These are phyloP conservation scores for Lipomyces starkeyi DNA, from an alignment of 805 yeast species.

Conservation along the genomic window DNA sequence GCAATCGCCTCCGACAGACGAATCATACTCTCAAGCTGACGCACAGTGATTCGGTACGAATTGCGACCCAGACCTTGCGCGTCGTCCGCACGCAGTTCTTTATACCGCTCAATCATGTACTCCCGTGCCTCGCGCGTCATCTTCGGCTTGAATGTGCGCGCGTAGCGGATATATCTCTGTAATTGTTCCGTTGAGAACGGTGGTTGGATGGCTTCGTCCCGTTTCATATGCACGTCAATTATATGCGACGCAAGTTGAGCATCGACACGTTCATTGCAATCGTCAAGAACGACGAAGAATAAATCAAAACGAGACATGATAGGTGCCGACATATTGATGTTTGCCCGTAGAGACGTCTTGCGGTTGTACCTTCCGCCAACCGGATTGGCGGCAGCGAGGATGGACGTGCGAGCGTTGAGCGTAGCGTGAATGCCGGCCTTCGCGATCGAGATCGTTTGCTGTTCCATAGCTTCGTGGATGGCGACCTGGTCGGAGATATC, in stretches of 20 bases:
- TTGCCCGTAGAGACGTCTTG: conserved; percentile 79
- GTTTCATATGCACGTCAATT: conserved; percentile 86
- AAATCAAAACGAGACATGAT: conserved; percentile 98
- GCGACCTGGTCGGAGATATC: conserved; percentile 95
- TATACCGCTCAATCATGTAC: conserved; percentile 75
- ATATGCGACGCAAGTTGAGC: conserved; percentile 90
- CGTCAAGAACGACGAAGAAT: conserved; percentile 92
- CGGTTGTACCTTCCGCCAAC: conserved; percentile 96
- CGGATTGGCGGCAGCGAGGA: conserved; percentile 98
- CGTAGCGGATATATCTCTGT: conserved; percentile 85
- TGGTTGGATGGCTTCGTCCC: conserved; percentile 88
- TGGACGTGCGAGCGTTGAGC: conserved; percentile 93
- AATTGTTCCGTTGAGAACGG: conserved; percentile 90
- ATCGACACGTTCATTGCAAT: conserved; percentile 89
- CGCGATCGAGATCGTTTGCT: conserved; percentile 97
- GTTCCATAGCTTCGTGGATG: conserved; percentile 99
- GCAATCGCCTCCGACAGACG: conserved; percentile 96
- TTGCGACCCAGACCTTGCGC: conserved; percentile 82
- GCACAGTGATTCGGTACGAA: conserved; percentile 92
- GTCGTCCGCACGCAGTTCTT: conserved; percentile 85
- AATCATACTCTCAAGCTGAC: conserved; percentile 95
- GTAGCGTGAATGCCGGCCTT: conserved; percentile 99
- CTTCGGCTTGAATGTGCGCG: conserved; percentile 88
- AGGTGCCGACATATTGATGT: conserved; percentile 95
- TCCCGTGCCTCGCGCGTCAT: conserved; percentile 83